Evolutionary conservation across 1,139 yeast species (phyloP), one percentile per base, ranked within the genome.

Genomic region (Sporopachydermia cereana): DNA sequence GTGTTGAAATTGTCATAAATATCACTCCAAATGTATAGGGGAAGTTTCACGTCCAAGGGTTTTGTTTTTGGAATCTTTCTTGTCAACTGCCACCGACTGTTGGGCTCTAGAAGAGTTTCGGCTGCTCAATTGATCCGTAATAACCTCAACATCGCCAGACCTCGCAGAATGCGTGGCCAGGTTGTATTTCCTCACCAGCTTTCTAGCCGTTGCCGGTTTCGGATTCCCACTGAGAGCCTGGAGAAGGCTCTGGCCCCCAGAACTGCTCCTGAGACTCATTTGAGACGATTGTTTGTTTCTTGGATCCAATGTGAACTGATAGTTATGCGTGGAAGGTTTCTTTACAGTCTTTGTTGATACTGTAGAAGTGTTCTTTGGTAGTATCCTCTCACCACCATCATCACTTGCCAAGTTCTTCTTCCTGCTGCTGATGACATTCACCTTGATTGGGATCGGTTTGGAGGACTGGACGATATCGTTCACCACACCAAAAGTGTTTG

Each of bases 11-110:
- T n/a, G n/a, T n/a, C n/a, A n/a, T n/a, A n/a, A n/a, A n/a, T n/a
- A n/a, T 27, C 30, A 34, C 39, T 34, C 39, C 17, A 34, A 34
- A 34, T 34, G 18, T 12, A 34, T 34, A 5, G 39, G 39, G 9
- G 39, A 34, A 34, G 12, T 16, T 21, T 34, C 20, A 5, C 22
- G 39, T 7, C 39, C 39, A 25, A 25, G 29, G 14, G 29, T 7
- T 25, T 25, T 25, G 12, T 25, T 14, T 14, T 7, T 25, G 7
- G 29, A 25, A 7, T 25, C 14, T 14, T 25, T 7, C 29, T 25
- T 25, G 12, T 14, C 29, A 25, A 7, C 12, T 14, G 14, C 29
- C 29, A 7, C 14, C 29, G 29, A 25, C 29, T 25, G 7, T n/a
- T n/a, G n/a, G n/a, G n/a, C n/a, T n/a, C n/a, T n/a, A n/a, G n/a